Conservation (phyloP, 257 asterid species). For the Euphrasia confusa region DNA sequence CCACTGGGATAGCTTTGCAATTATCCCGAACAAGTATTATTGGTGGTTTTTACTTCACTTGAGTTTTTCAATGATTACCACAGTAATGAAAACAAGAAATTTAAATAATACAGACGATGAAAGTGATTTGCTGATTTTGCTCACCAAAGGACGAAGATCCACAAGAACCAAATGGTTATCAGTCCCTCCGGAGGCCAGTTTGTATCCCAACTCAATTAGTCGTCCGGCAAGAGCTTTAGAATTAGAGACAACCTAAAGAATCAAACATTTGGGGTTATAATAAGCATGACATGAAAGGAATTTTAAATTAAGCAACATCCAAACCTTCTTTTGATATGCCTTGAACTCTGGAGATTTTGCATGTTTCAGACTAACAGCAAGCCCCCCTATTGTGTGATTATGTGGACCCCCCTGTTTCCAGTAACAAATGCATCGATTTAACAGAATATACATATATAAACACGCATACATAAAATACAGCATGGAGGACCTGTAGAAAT, state of each 20-base stretch:
- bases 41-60: neutral
- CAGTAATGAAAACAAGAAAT: neutral
- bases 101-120: neutral
- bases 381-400: slow-evolving; percentile 92
- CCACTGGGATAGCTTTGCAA: neutral
- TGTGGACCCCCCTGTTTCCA: slow-evolving; percentile 88
- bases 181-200: slow-evolving; percentile 89
- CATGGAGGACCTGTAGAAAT: neutral
- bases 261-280: slow-evolving; percentile 14
- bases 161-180: slow-evolving; percentile 97
- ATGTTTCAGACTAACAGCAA: slow-evolving; percentile 77
- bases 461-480: too few relatives aligned
- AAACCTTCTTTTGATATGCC: slow-evolving; percentile 76
- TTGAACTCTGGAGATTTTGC: slow-evolving; percentile 77
- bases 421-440: too few relatives aligned
- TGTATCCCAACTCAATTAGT: slow-evolving; percentile 73
- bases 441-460: too few relatives aligned
- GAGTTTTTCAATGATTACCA: neutral
- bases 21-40: neutral
- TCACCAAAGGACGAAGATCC: slow-evolving; percentile 86
- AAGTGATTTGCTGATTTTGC: slow-evolving; percentile 41
- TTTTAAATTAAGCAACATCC: neutral
- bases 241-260: slow-evolving; percentile 68
- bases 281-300: slow-evolving; percentile 3
- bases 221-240: slow-evolving; percentile 86